A percentile compares a stretch with the other conserved stretches of the same genome.
Conservation (phyloP, 2,329 filamentous ascomycete species). For the Phyllosticta citribraziliensis region DNA sequence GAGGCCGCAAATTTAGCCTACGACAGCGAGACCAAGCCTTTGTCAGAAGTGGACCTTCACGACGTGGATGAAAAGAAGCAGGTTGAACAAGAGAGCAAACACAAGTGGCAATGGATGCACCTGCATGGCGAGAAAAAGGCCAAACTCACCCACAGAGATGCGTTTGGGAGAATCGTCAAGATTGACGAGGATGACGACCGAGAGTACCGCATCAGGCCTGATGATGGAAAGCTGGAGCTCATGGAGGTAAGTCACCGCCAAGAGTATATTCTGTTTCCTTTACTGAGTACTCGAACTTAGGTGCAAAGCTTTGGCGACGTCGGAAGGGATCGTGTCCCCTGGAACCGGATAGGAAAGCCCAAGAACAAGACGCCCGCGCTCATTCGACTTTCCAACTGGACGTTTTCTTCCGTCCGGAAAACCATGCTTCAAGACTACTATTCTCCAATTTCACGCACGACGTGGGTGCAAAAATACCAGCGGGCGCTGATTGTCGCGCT, state of each 20-base stretch:
- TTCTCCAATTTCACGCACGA: not conserved
- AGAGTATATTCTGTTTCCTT: not conserved
- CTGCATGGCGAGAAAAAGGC: not conserved
- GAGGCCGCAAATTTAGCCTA: not conserved
- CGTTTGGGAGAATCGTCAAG: not conserved
- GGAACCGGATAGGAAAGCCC: not conserved
- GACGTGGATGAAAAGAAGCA: not conserved
- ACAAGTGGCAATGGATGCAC: not conserved
- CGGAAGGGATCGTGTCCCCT: not conserved
- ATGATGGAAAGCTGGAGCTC: not conserved
- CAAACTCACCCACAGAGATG: not conserved
- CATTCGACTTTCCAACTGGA: not conserved
- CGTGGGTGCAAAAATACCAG: not conserved
- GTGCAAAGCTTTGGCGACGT: not conserved
- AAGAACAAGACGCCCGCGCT: not conserved
- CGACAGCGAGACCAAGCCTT: not conserved
- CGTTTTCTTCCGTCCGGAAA: not conserved
- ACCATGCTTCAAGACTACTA: not conserved
- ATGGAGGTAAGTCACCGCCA: not conserved
- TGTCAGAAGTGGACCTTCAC: not conserved
- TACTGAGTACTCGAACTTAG: not conserved
- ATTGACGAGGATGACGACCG: not conserved
- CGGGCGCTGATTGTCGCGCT: not conserved
- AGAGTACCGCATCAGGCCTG: not conserved
- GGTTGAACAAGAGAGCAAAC: not conserved